phyloP scores from a whole-genome alignment of 2,329 filamentous ascomycete genomes.

The Dactylellina cionopaga region DNA sequence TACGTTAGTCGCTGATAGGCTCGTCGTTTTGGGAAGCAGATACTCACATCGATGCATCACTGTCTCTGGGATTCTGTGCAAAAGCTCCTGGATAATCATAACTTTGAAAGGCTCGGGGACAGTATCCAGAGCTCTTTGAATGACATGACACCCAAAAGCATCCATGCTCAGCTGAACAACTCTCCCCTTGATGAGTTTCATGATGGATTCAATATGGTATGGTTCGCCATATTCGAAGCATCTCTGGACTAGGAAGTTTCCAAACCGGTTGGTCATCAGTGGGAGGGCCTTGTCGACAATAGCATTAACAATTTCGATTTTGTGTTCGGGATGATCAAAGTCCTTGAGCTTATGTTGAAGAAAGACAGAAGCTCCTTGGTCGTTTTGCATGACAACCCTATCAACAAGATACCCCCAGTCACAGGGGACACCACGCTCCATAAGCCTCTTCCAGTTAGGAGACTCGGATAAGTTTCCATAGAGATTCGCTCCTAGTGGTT shows the following conservation, averaged over 20 bases:
- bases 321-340: constrained; percentile 91
- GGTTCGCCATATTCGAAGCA: constrained; percentile 98
- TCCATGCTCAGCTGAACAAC: constrained; percentile 97
- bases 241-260: constrained; percentile 96
- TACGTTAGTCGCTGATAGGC: constrained; percentile 14
- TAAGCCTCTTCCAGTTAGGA: constrained; percentile 51
- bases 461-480: constrained; percentile 45
- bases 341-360: constrained; percentile 95
- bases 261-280: constrained; percentile 97
- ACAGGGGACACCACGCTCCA: constrained; percentile 65
- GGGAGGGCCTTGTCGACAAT: constrained; percentile 73
- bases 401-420: constrained; percentile 99
- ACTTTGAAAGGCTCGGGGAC: constrained; percentile 98
- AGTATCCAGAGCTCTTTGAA: constrained; percentile 98
- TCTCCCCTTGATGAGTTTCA: constrained; percentile 90
- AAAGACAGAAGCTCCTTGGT: constrained; percentile 98
- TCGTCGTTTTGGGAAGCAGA: not conserved
- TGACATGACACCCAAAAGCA: constrained; percentile 95
- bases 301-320: constrained; percentile 94
- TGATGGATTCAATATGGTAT: constrained; percentile 94
- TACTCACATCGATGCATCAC: constrained; percentile 83
- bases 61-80: constrained; percentile 94
- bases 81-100: constrained; percentile 96
- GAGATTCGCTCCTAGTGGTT: constrained; percentile 26
- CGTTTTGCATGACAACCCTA: constrained; percentile 99